Evolutionary conservation across 257 asterid species (phyloP), one percentile per base, ranked within the genome.

Genomic region (Orobanche coerulescens): DNA sequence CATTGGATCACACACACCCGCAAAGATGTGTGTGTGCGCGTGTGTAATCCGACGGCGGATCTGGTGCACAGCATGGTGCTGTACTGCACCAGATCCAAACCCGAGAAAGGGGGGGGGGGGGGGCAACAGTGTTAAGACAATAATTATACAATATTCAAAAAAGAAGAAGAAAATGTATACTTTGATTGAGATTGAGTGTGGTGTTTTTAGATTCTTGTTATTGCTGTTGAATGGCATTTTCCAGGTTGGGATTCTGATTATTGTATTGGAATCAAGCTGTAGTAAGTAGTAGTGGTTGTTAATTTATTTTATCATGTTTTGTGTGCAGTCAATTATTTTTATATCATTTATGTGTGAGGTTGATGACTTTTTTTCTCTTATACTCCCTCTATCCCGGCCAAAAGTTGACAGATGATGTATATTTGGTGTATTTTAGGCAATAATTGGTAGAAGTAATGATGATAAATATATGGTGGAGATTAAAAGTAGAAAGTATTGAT

Each of bases 141-240:
- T 73, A 66, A 73, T 74, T 53, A 70, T 78, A 66, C 73, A 26
- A 40, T 25, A 71, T 43, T 58, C n/a, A 62, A 67, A 73, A 52
- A 62, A 71, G 69, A 70, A 20, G 56, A 62, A 30, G 24, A 43
- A 73, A 60, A 64, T 71, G 77, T 62, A 71, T 78, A 75, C 74
- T 28, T n/a, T 26, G 20, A 49, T 48, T 78, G 78, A n/a, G n/a
- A 70, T 76, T 77, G 81, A 66, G 72, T 79, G 68, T 74, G 67
- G 75, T 71, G 60, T 67, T 76, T 58, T 49, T 13, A 47, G 73
- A 70, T 69, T 79, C 75, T 76, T 75, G 20, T 73, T 63, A n/a
- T 46, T 62, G 79, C 62, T 40, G 74, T 69, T 65, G 71, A 51
- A 62, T 69, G 75, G 62, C 23, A 59, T 60, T 69, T 65, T 68